These are phyloP conservation scores for Barnettozyma botsteinii DNA, from an alignment of 805 yeast genomes.

Conservation along the genomic window DNA sequence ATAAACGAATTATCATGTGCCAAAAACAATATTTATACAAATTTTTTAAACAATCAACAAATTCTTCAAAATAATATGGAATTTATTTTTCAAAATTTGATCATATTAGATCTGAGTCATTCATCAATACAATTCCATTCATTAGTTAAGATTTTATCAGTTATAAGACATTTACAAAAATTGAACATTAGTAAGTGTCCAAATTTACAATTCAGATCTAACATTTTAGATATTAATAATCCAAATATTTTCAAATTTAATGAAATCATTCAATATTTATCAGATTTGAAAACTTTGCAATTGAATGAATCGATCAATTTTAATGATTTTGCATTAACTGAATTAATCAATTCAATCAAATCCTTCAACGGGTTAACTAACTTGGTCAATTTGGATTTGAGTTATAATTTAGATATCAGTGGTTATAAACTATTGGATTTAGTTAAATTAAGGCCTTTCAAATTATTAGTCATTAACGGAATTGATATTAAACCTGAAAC, in stretches of 20 bases:
- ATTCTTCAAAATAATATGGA: slow-evolving; percentile 6
- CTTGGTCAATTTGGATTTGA: slow-evolving; percentile 19
- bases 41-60: slow-evolving; percentile 6
- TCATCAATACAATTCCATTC: slow-evolving; percentile 23
- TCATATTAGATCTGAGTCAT: slow-evolving; percentile 19
- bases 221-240: slow-evolving; percentile 9
- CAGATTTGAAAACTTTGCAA: slow-evolving; percentile 14
- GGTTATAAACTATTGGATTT: slow-evolving; percentile 22
- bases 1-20: slow-evolving; percentile 7
- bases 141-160: slow-evolving; percentile 10
- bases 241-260: slow-evolving; percentile 19
- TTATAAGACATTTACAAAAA: slow-evolving; percentile 1
- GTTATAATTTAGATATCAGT: slow-evolving; percentile 19
- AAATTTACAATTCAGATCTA: slow-evolving; percentile 17
- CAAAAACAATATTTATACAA: slow-evolving; percentile 4
- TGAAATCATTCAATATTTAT: slow-evolving; percentile 15
- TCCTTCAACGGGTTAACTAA: background rate
- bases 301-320: slow-evolving; percentile 23
- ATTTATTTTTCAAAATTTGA: slow-evolving; percentile 12
- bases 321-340: slow-evolving; percentile 18
- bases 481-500: slow-evolving; percentile 18
- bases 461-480: slow-evolving; percentile 19
- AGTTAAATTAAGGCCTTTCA: slow-evolving; percentile 11
- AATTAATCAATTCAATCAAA: slow-evolving; percentile 12
- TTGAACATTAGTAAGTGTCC: slow-evolving; percentile 19